These are phyloP conservation scores for Escallonia rubra DNA, from an alignment of 129 eudicot genomes.

Conservation along the genomic window DNA sequence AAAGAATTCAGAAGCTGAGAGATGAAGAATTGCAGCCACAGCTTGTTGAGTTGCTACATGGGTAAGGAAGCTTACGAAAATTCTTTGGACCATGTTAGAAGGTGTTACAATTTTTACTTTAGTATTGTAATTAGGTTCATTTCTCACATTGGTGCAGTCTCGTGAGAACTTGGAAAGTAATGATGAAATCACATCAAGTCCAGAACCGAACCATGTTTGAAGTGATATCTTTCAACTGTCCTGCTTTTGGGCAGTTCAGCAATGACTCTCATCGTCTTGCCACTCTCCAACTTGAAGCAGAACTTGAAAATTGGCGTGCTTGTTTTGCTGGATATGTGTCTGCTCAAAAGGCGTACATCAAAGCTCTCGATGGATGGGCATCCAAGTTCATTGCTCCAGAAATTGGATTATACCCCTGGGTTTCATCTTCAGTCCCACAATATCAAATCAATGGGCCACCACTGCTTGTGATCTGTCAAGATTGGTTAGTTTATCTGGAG, in stretches of 20 bases:
- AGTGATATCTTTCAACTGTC: constrained; percentile 34
- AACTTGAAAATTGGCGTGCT: constrained; percentile 47
- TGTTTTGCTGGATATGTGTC: constrained; percentile 33
- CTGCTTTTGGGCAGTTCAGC: constrained; percentile 22
- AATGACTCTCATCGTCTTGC: constrained; percentile 44
- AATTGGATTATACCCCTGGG: constrained; percentile 5
- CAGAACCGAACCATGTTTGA: constrained; percentile 48
- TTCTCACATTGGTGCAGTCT: constrained; percentile 29
- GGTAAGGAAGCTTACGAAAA: constrained; percentile 26
- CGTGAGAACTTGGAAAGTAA: constrained; percentile 46
- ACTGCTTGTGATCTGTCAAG: constrained; percentile 29
- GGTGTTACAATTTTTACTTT: not conserved
- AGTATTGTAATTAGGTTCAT: not conserved
- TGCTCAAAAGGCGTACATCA: constrained; percentile 32
- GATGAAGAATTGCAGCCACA: constrained; percentile 60
- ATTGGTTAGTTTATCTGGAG: constrained; percentile 33
- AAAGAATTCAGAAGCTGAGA: constrained; percentile 46
- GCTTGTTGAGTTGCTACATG: constrained; percentile 43
- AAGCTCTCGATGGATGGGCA: constrained; percentile 35
- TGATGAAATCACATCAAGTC: constrained; percentile 46
- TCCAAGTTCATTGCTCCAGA: constrained; percentile 26
- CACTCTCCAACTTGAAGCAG: constrained; percentile 61
- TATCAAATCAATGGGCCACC: constrained; percentile 19
- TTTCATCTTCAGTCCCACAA: not conserved
- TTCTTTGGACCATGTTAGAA: not conserved